A percentile compares a stretch with the other conserved stretches of the same genome.
These are phyloP conservation scores for Coemansia sp. DNA, from an alignment of 192 early-diverging fungal species.

Conservation along the genomic window DNA sequence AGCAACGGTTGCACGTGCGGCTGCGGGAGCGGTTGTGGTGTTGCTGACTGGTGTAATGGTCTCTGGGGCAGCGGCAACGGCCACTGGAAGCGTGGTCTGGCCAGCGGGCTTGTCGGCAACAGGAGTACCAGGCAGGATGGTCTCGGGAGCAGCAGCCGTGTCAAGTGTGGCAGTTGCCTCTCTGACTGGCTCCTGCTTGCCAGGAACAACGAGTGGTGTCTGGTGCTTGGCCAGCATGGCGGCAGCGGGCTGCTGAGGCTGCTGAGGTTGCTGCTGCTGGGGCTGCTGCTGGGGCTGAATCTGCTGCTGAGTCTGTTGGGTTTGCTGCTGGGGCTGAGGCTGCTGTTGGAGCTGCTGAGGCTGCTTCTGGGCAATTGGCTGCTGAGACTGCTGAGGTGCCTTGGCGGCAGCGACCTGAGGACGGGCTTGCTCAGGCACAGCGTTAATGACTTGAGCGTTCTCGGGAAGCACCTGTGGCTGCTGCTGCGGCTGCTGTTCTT, in stretches of 20 bases:
- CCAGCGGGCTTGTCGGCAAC: neutral
- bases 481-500: slow-evolving; percentile 13
- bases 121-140: neutral
- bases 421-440: slow-evolving; percentile 3
- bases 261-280: neutral
- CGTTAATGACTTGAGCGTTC: slow-evolving; percentile 2
- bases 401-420: neutral
- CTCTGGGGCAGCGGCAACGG: neutral
- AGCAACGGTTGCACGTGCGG: neutral
- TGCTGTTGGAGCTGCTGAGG: neutral
- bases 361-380: neutral
- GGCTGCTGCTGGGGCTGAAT: slow-evolving; percentile 4
- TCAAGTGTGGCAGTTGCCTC: slow-evolving; percentile 5
- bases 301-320: neutral
- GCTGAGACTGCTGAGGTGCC: neutral
- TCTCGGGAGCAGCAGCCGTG: neutral
- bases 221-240: slow-evolving; percentile 3
- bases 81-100: neutral
- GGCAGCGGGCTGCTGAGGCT: neutral
- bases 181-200: slow-evolving; percentile 32
- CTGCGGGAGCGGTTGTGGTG: neutral
- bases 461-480: slow-evolving; percentile 3
- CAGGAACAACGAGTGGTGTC: slow-evolving; percentile 2
- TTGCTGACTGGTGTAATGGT: neutral
- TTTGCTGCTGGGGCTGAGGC: neutral